Base-by-base conservation (phyloP, 1,284 basidiomycete species). In the Ustilago xerochloae region DNA sequence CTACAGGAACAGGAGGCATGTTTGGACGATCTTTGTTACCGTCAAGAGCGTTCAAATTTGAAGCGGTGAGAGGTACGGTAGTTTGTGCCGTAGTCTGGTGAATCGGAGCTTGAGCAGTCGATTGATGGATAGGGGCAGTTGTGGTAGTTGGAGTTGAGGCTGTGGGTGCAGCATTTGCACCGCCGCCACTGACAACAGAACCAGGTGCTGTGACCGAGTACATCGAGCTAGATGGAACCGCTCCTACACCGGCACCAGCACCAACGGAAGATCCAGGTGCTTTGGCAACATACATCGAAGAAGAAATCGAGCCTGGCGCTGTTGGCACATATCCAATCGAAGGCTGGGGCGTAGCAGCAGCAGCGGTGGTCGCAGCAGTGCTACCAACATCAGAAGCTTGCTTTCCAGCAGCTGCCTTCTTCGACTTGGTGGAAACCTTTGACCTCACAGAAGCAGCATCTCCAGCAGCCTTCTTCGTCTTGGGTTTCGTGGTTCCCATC, bases 401-500 rank as follows among this genome's bases (percentile, higher is more conserved):
- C 57, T 64, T 61, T 29, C 26, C 49, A 16, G 56, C 48, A 48
- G 55, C 67, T 15, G 29, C 43, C 45, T 60, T 59, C 52, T 72
- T 72, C n/a, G 59, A 53, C 7, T 51, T 49, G 7, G 41, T 59
- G 12, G 63, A 62, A 1, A 47, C 54, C 54, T 64, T 73, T 32
- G 72, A 75, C 18, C 66, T 47, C 33, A 75, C 66, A 20, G 56
- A 59, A 6, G 26, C 71, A 15, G 71, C 53, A 36, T 68, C 71
- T 2, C 62, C 63, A 0, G 58, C 60, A n/a, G n/a, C n/a, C n/a
- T n/a, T n/a, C 63, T 70, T 70, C 48, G 54, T 64, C 50, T 62
- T 65, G 13, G 68, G 64, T 63, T 71, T 68, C 47, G 47, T 39
- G 10, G 63, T 67, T 6, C 81, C 81, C 45, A 65, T 81, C 12